Evolutionary conservation across 2,329 filamentous ascomycete species (phyloP), one percentile per base, ranked within the genome.

Genomic region (Rhexocercosporidium sp.): DNA sequence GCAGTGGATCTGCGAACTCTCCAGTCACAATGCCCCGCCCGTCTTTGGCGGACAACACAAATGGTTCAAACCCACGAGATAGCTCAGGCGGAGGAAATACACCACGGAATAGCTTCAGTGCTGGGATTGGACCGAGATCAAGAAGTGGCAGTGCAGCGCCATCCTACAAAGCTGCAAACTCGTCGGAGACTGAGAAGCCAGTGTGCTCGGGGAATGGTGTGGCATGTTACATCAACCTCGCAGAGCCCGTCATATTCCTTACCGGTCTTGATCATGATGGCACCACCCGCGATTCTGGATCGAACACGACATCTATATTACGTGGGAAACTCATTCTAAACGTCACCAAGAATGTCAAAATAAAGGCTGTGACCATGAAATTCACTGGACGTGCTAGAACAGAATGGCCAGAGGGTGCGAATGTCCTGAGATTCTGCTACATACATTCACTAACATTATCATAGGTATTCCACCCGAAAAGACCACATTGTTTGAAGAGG

Each of bases 351-450:
- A 92, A 92, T 71, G 89, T 94, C 56, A 99, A 99, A 80, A 90
- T 99, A 72, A 97, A 97, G 82, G 91, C 93, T 3, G 87, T 99
- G 27, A 94, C 92, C 6, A 83, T 99, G 62, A 95, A 92, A 74
- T 92, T 99, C 73, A 87, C 90, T 47, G 96, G 95, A 34, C 91
- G 89, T 76, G 93, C 94, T 3, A 88, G 91, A 70, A 98, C 96
- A 1, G 94, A 97, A 76, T 99, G 96, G 96, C 95, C 96, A 18
- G 96, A 98, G 82, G 93, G 88, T 86, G 82, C 92, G 86, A 25
- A 64, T 56, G 39, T 18, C 25, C n/a, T 18, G 22, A 12, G 20
- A 39, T 44, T 8, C 14, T 14, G 8, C 14, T 22, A 54, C n/a
- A 8, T 22, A 7, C 14, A 25, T 25, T 34, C 39, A 46, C 18